Base-by-base conservation (phyloP, 2,329 filamentous ascomycete species). In the Aureobasidium leucospermi region DNA sequence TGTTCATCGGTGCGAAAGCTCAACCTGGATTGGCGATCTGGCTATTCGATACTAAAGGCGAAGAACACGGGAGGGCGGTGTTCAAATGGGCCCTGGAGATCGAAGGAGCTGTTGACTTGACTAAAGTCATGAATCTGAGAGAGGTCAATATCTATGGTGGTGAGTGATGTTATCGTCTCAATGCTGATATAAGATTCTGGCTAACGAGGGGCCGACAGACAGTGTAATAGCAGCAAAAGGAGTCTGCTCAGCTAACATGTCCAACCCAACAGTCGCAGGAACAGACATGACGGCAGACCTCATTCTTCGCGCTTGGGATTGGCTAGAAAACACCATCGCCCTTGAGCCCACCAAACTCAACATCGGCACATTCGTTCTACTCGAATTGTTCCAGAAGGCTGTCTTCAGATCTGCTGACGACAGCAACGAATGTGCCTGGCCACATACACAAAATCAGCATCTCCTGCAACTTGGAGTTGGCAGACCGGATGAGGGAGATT, bases 271-370 rank as follows among this genome's bases (percentile, higher is more conserved):
- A 15, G 23, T 49, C 31, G 7, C 32, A 6, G 9, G 28, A 10
- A 3, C 10, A n/a, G 36, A 19, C 16, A 58, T 58, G 43, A 49
- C 42, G 8, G 19, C 19, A 34, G 32, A 32, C 7, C 31, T 41
- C 3, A 58, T 58, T 19, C 45, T 58, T 3, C 43, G 55, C 23
- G 34, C 55, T n/a, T 58, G 55, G 55, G 32, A 58, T 4, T 58
- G 55, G 55, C 41, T 47, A 2, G 55, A 58, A 10, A 19, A 7
- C 10, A 39, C 36, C 4, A 48, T 58, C 32, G 32, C 32, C 34
- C 32, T 39, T 1, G 32, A 48, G 0, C 19, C 55, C 6, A 34
- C 39, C 6, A 48, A 48, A 48, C 43, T 58, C 13, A 23, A 28
- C 42, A n/a, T 13, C 7, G 55, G 55, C 43, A 58, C 55, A 11